These are phyloP conservation scores for Berkeleyomyces basicola DNA, from an alignment of 2,329 filamentous ascomycete genomes.

Conservation along the genomic window DNA sequence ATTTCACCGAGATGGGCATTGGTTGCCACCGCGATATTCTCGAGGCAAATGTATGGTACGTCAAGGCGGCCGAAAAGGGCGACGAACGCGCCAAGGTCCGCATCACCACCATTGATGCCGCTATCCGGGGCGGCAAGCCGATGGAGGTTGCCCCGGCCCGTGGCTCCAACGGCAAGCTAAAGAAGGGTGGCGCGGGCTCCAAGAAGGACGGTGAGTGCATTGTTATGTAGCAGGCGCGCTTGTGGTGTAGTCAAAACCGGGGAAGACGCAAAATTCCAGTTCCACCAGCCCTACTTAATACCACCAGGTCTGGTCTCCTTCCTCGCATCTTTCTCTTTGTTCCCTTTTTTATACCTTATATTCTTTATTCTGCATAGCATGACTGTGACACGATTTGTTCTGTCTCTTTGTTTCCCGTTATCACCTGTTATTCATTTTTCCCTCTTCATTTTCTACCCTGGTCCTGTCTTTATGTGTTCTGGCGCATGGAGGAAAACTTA, in stretches of 20 bases:
- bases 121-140: constrained; percentile 44
- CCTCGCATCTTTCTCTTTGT: background rate
- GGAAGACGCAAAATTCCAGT: background rate
- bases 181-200: constrained; percentile 26
- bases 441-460: background rate
- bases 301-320: background rate
- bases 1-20: constrained; percentile 98
- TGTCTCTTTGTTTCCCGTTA: background rate
- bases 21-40: constrained; percentile 87
- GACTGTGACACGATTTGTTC: background rate
- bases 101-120: constrained; percentile 70
- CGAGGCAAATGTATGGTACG: constrained; percentile 96
- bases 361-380: background rate
- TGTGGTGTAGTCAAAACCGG: background rate
- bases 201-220: constrained; percentile 27
- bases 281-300: background rate
- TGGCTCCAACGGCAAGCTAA: constrained; percentile 30
- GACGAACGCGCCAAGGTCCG: constrained; percentile 81
- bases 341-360: background rate
- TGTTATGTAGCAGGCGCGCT: constrained; percentile 32
- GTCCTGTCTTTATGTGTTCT: background rate
- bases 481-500: background rate
- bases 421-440: background rate
- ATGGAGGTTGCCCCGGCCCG: constrained; percentile 38
- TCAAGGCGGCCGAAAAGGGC: constrained; percentile 81